These are phyloP conservation scores for Pythium apleroticum DNA, from an alignment of 352 stramenopile species.

Conservation along the genomic window DNA sequence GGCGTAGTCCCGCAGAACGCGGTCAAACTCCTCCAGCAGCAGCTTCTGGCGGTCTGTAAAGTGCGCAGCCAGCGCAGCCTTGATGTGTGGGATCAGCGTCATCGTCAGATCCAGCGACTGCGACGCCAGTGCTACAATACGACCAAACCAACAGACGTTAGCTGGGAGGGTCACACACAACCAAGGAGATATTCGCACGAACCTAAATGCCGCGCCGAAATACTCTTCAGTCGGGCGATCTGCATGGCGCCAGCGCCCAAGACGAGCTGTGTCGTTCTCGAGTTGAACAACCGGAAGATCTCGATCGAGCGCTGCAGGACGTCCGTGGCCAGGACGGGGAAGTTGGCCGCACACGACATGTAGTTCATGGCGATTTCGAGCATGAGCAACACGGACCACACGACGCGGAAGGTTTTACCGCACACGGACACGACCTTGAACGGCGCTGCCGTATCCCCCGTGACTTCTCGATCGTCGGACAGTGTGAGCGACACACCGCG, in stretches of 20 bases:
- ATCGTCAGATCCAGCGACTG: slow-evolving; percentile 95
- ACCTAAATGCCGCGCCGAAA: slow-evolving; percentile 95
- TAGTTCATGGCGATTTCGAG: slow-evolving; percentile 96
- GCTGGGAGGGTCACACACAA: not conserved
- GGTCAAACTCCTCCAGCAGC: slow-evolving; percentile 96
- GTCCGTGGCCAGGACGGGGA: slow-evolving; percentile 93
- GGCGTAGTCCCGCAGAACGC: slow-evolving; percentile 93
- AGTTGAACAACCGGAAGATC: slow-evolving; percentile 95
- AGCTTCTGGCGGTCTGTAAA: slow-evolving; percentile 94
- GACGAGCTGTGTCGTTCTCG: slow-evolving; percentile 94
- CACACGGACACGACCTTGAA: slow-evolving; percentile 89
- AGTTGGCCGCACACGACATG: slow-evolving; percentile 92
- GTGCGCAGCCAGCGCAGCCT: slow-evolving; percentile 93
- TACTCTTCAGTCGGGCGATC: slow-evolving; percentile 94
- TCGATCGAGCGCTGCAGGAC: slow-evolving; percentile 93
- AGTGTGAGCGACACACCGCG: slow-evolving; percentile 77
- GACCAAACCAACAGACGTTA: not conserved
- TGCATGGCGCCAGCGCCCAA: slow-evolving; percentile 96
- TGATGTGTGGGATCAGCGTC: slow-evolving; percentile 94
- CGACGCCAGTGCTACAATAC: slow-evolving; percentile 86
- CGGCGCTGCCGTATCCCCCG: slow-evolving; percentile 56
- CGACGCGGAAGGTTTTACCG: slow-evolving; percentile 92
- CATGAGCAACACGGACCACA: slow-evolving; percentile 95
- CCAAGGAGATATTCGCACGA: slow-evolving; percentile 1
- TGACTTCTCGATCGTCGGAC: slow-evolving; percentile 66